These are phyloP conservation scores for Plantago lanceolata DNA, from an alignment of 305 asterid species.

Conservation along the genomic window DNA sequence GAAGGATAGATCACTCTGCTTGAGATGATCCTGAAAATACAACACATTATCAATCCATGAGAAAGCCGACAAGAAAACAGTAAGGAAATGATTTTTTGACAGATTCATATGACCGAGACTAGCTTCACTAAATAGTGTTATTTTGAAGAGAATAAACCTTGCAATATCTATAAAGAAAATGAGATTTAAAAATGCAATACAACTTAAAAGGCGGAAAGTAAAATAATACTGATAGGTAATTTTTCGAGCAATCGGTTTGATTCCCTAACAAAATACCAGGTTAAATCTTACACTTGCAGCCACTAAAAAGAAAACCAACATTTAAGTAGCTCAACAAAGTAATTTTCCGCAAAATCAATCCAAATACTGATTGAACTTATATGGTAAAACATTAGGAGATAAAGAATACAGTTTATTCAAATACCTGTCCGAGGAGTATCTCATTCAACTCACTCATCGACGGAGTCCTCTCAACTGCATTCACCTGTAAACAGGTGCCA, in stretches of 20 bases:
- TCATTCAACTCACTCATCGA: slow-evolving; percentile 98
- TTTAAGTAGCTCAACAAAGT: not conserved
- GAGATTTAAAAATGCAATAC: not conserved
- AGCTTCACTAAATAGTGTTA: slow-evolving; percentile 1
- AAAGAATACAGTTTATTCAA: slow-evolving; percentile 22
- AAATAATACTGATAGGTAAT: not conserved
- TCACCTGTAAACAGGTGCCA: slow-evolving; percentile 57
- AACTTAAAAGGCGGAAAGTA: not conserved
- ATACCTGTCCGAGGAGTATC: slow-evolving; percentile 95
- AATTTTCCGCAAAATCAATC: not conserved
- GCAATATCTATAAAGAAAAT: not conserved
- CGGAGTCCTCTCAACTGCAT: slow-evolving; percentile 94
- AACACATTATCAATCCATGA: slow-evolving; percentile 27
- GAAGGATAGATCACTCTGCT: slow-evolving; percentile 91
- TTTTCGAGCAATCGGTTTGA: slow-evolving; percentile 2
- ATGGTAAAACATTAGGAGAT: slow-evolving; percentile 4
- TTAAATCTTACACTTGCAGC: slow-evolving; percentile 4
- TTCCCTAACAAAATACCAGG: not conserved
- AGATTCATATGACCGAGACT: not conserved
- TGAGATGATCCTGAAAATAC: slow-evolving; percentile 83
- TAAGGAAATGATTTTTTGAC: not conserved
- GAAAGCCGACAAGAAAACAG: not conserved
- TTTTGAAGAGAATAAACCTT: not conserved
- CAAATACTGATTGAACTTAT: not conserved
- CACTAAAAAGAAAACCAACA: not conserved